Percentiles rank a stretch among this genome's conserved stretches.
These are phyloP conservation scores for Phytophthora citrophthora DNA, from an alignment of 352 stramenopile species.

Conservation along the genomic window DNA sequence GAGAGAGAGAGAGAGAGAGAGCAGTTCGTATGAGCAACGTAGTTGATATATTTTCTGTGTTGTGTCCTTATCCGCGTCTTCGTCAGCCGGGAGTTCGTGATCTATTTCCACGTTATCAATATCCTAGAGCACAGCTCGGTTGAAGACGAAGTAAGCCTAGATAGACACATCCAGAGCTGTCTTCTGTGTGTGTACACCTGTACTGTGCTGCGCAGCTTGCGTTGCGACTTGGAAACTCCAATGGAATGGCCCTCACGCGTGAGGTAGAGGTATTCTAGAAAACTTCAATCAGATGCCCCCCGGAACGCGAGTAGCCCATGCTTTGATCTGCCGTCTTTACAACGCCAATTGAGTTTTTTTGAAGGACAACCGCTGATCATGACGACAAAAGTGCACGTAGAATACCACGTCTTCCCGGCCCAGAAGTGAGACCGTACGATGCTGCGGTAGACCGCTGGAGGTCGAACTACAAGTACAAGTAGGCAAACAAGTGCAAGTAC, in stretches of 20 bases:
- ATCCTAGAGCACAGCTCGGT: background rate
- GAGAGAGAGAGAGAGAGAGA: conserved; percentile 38
- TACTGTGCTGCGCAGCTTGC: too few species aligned
- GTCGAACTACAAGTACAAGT: background rate
- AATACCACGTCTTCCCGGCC: conserved; percentile 5
- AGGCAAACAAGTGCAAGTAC: too few species aligned
- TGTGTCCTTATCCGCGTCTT: conserved; percentile 3
- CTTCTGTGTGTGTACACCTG: background rate
- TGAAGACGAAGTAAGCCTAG: background rate
- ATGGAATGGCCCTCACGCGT: background rate
- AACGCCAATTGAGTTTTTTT: background rate
- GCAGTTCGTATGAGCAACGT: background rate
- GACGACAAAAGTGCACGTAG: conserved; percentile 7
- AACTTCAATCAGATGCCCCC: conserved; percentile 7
- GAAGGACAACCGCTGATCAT: background rate
- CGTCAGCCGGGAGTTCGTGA: conserved; percentile 2
- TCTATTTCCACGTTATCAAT: background rate
- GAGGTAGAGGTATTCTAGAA: conserved; percentile 1
- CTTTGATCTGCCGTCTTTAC: background rate
- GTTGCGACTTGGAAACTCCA: too few species aligned
- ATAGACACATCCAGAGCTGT: background rate
- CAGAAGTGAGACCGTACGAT: conserved; percentile 10
- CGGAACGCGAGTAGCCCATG: background rate
- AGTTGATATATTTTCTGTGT: background rate
- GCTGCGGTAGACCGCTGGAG: background rate